A percentile compares a stretch with the other conserved stretches of the same genome.
Conservation (phyloP, 2,329 filamentous ascomycete genomes). For the Allantophomopsis cytisporea region DNA sequence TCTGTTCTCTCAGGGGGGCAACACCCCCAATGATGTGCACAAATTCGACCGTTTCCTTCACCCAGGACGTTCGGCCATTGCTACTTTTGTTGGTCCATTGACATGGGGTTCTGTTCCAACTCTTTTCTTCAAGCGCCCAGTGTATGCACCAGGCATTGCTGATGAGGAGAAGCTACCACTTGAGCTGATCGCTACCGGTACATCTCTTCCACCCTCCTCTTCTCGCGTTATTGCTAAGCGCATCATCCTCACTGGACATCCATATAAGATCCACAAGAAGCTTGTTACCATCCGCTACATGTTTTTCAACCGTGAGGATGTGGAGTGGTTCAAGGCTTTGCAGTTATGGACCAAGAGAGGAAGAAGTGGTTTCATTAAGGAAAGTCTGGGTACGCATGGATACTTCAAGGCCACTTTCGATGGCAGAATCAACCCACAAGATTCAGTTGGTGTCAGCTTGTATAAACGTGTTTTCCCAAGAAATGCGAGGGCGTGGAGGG, state of each 20-base stretch:
- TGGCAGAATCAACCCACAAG: constrained; percentile 87
- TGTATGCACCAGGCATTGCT: constrained; percentile 17
- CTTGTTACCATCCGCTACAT: constrained; percentile 96
- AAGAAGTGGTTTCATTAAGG: constrained; percentile 83
- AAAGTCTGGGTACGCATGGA: constrained; percentile 90
- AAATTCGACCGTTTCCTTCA: constrained; percentile 91
- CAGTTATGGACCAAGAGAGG: constrained; percentile 90
- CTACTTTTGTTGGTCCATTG: constrained; percentile 78
- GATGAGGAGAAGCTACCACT: constrained; percentile 35
- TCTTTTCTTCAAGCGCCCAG: constrained; percentile 65
- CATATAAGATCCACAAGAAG: constrained; percentile 97
- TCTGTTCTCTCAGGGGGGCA: constrained; percentile 78
- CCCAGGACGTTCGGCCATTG: constrained; percentile 79
- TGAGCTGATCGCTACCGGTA: constrained; percentile 74
- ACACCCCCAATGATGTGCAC: constrained; percentile 91
- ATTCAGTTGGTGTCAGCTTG: constrained; percentile 80
- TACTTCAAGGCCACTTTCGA: constrained; percentile 99
- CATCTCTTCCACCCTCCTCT: constrained; percentile 63
- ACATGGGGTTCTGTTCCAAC: constrained; percentile 89
- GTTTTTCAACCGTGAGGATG: constrained; percentile 96
- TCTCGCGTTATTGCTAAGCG: constrained; percentile 83
- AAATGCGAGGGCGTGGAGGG: constrained; percentile 30
- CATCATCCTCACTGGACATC: constrained; percentile 86
- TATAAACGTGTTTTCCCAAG: constrained; percentile 81
- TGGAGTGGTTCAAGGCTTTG: constrained; percentile 94